These are phyloP conservation scores for Myxozyma vanderwaltii DNA, from an alignment of 805 yeast species.

Conservation along the genomic window DNA sequence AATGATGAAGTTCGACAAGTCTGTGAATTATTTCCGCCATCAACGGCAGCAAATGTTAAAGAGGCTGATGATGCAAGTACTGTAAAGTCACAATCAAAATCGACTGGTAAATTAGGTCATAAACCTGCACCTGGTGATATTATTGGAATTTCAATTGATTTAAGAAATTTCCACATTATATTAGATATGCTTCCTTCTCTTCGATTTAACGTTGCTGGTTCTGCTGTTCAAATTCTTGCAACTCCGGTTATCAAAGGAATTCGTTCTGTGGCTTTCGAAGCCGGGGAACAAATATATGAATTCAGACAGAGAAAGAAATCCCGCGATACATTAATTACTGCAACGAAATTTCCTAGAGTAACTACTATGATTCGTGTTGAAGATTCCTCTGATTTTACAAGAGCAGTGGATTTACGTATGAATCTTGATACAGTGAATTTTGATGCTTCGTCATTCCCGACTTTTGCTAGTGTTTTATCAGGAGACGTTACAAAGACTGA, in stretches of 20 bases:
- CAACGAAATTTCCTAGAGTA: conserved; percentile 21
- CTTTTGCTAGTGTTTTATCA: conserved; percentile 28
- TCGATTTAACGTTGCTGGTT: conserved; percentile 20
- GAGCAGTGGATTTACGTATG: conserved; percentile 10
- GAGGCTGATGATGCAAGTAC: neutral
- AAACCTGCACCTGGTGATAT: conserved; percentile 11
- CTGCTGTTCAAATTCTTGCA: conserved; percentile 18
- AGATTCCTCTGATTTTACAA: neutral
- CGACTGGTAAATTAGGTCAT: neutral
- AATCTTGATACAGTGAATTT: conserved; percentile 20
- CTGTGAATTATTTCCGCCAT: conserved; percentile 7
- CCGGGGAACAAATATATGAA: conserved; percentile 32
- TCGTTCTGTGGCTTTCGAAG: conserved; percentile 24
- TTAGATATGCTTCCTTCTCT: conserved; percentile 29
- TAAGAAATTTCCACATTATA: conserved; percentile 11
- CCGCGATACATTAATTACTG: conserved; percentile 28
- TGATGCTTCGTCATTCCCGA: conserved; percentile 31
- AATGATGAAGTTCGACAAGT: conserved; percentile 20
- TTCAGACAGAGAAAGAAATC: conserved; percentile 22
- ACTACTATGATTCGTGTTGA: conserved; percentile 21
- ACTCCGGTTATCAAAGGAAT: conserved; percentile 9
- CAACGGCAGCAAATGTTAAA: neutral
- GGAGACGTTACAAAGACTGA: conserved; percentile 31
- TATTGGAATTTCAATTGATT: conserved; percentile 17
- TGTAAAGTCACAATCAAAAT: neutral